phyloP scores from a whole-genome alignment of 2,329 filamentous ascomycete genomes.

The Botryotinia narcissicola region DNA sequence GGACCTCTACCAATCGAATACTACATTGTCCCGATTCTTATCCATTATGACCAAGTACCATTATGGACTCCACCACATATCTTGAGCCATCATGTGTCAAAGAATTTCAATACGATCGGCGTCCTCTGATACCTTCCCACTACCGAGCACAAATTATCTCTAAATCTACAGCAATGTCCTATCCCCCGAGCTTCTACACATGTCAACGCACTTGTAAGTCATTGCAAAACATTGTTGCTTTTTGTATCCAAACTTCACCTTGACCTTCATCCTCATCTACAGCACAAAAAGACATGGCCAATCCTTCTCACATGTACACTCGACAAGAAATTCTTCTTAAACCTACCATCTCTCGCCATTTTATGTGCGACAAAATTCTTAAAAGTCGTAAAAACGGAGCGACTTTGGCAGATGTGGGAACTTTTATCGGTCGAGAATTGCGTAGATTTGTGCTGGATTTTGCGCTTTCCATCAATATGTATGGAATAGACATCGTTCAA shows the following conservation, averaged over 20 bases:
- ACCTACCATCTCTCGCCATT: slow-evolving; percentile 16
- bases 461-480: slow-evolving; percentile 36
- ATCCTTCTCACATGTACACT: slow-evolving; percentile 25
- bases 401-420: slow-evolving; percentile 32
- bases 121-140: not conserved
- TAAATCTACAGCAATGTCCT: not conserved
- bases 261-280: not conserved
- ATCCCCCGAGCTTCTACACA: not conserved
- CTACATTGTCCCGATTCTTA: not conserved
- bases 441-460: slow-evolving; percentile 40
- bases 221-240: not conserved
- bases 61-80: not conserved
- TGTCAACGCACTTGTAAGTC: not conserved
- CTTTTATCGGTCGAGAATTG: slow-evolving; percentile 42
- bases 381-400: not conserved
- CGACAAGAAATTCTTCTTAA: slow-evolving; percentile 26
- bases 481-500: slow-evolving; percentile 38
- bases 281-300: slow-evolving; percentile 24
- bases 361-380: slow-evolving; percentile 20
- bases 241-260: not conserved
- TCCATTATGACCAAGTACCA: not conserved
- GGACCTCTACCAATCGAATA: not conserved
- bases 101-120: not conserved
- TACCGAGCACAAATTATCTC: not conserved
- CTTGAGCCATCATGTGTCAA: not conserved